phyloP scores from a whole-genome alignment of 768 basidiomycete species.

The Tylopilus rubrobrunneus region DNA sequence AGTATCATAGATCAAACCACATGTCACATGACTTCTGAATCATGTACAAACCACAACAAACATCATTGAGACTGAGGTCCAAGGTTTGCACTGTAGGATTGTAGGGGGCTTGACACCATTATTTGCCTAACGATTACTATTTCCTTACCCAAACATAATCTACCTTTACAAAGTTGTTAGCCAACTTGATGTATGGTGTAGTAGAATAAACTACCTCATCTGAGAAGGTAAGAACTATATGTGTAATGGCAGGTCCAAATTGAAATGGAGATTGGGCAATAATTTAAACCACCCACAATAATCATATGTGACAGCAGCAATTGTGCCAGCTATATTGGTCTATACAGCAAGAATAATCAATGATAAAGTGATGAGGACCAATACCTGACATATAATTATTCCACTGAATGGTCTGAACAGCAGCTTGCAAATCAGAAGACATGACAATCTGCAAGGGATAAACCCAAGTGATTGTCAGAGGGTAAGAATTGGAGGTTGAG shows the following conservation, averaged over 20 bases:
- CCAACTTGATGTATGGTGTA: neutral
- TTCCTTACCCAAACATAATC: constrained; percentile 6
- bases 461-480: no score
- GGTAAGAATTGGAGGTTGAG: no score
- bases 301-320: neutral
- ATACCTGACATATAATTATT: neutral
- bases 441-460: no score
- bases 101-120: no score
- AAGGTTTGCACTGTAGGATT: neutral
- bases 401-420: neutral
- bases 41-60: constrained; percentile 5
- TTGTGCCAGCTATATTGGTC: neutral
- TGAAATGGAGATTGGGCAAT: neutral
- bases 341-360: neutral
- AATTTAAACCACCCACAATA: neutral
- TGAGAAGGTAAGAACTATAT: neutral
- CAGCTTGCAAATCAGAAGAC: neutral
- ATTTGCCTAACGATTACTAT: neutral
- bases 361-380: neutral
- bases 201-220: neutral
- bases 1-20: no score
- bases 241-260: neutral
- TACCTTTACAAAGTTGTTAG: neutral
- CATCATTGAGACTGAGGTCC: constrained; percentile 1
- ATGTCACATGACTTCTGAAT: no score